Evolutionary conservation across 805 yeast species (phyloP).

Genomic region (Debaryomyces maramus): DNA sequence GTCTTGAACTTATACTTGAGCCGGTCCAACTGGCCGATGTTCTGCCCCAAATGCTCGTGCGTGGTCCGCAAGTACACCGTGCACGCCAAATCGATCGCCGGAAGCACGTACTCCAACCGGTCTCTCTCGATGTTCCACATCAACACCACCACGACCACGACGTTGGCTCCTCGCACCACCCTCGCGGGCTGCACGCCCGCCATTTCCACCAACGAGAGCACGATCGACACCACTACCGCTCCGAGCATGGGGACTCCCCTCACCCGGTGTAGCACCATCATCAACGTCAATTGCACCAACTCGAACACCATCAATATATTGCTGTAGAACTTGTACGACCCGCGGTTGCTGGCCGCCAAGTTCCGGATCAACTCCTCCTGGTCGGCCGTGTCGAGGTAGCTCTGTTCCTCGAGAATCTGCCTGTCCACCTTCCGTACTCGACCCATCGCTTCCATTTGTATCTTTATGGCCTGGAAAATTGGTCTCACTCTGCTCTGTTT

Average conservation of each 20-base stretch:
- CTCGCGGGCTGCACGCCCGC: background rate
- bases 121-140: background rate
- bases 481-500: too few relatives aligned
- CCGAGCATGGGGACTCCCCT: background rate
- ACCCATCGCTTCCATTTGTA: background rate
- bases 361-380: constrained; percentile 8
- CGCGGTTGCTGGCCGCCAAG: constrained; percentile 6
- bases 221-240: constrained; percentile 2
- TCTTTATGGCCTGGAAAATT: too few relatives aligned
- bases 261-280: background rate
- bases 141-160: background rate
- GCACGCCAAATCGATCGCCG: constrained; percentile 9
- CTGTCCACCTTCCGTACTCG: constrained; percentile 13
- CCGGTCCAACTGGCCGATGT: constrained; percentile 10
- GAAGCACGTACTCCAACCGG: constrained; percentile 5
- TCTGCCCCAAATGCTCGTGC: constrained; percentile 8
- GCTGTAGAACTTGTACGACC: constrained; percentile 3
- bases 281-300: background rate
- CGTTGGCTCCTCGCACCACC: background rate
- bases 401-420: constrained; percentile 10
- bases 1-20: constrained; percentile 20
- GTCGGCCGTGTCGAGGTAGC: constrained; percentile 6
- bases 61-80: constrained; percentile 9
- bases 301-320: constrained; percentile 2
- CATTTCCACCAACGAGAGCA: constrained; percentile 4